These are phyloP conservation scores for Pichia exigua DNA, from an alignment of 805 yeast genomes.

Conservation along the genomic window DNA sequence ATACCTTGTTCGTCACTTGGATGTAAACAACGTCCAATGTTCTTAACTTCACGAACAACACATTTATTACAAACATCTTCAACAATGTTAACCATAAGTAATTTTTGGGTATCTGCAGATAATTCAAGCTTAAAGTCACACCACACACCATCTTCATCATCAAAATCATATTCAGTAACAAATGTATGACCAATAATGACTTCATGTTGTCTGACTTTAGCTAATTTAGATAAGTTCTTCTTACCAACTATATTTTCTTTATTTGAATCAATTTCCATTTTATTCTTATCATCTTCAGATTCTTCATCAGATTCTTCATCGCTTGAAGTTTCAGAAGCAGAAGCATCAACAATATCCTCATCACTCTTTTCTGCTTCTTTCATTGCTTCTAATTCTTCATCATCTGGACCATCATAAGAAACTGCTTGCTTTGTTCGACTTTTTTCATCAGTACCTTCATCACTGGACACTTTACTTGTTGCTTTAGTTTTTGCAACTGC, in stretches of 20 bases:
- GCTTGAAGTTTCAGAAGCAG: slow-evolving; percentile 25
- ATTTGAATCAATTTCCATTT: slow-evolving; percentile 13
- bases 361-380: slow-evolving; percentile 72
- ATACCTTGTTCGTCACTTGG: slow-evolving; percentile 65
- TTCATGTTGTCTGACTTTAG: slow-evolving; percentile 79
- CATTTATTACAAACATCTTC: slow-evolving; percentile 86
- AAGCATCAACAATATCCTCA: slow-evolving; percentile 50
- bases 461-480: slow-evolving; percentile 28
- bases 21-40: slow-evolving; percentile 87
- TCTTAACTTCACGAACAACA: slow-evolving; percentile 87
- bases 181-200: slow-evolving; percentile 67
- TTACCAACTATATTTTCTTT: slow-evolving; percentile 14
- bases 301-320: slow-evolving; percentile 39
- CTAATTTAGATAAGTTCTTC: slow-evolving; percentile 44
- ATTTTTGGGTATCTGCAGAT: slow-evolving; percentile 79
- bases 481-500: slow-evolving; percentile 56
- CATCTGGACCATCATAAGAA: slow-evolving; percentile 92
- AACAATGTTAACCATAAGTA: slow-evolving; percentile 93
- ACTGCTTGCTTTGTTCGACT: slow-evolving; percentile 75
- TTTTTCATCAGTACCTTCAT: slow-evolving; percentile 35
- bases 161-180: slow-evolving; percentile 78
- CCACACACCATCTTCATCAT: slow-evolving; percentile 84
- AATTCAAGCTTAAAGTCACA: slow-evolving; percentile 83
- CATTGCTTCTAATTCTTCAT: slow-evolving; percentile 88
- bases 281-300: slow-evolving; percentile 24